Conservation (phyloP, 1,284 basidiomycete genomes). For the Somion occarium region DNA sequence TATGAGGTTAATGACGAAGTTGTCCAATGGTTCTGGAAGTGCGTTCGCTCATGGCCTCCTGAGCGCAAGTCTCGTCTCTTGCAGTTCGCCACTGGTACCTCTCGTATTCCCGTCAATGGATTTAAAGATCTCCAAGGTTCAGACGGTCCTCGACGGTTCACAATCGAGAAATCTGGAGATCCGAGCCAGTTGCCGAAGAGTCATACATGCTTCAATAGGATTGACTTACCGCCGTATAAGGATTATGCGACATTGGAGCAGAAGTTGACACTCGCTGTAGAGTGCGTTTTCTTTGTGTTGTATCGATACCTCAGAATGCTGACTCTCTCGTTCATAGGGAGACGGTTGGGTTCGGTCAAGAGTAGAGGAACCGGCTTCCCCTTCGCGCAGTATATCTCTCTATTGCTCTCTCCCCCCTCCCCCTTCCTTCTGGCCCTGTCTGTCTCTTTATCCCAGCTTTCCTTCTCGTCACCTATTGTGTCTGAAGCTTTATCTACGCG, state of each 20-base stretch:
- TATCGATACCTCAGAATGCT: constrained; percentile 8
- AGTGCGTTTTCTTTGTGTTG: constrained; percentile 45
- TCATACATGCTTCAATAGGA: constrained; percentile 89
- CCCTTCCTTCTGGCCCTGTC: neutral
- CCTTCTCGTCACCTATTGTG: neutral
- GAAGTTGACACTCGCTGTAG: constrained; percentile 86
- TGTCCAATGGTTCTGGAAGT: constrained; percentile 99
- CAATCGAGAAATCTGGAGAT: constrained; percentile 95
- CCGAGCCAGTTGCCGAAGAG: constrained; percentile 85
- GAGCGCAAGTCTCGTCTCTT: constrained; percentile 93
- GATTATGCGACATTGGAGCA: constrained; percentile 87
- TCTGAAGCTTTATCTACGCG: neutral
- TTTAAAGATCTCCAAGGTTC: constrained; percentile 99
- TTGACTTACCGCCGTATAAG: constrained; percentile 90
- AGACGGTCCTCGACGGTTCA: constrained; percentile 92
- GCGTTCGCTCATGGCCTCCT: constrained; percentile 91
- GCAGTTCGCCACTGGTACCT: constrained; percentile 98
- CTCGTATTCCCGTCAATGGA: constrained; percentile 95
- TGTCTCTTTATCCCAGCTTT: neutral
- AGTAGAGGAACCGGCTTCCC: constrained; percentile 23
- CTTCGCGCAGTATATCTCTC: neutral
- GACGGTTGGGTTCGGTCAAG: constrained; percentile 43
- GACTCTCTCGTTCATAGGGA: constrained; percentile 26
- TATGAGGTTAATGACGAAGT: constrained; percentile 90
- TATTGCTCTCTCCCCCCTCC: neutral